These are phyloP conservation scores for Seiridium cupressi DNA, from an alignment of 2,329 filamentous ascomycete genomes.

Conservation along the genomic window DNA sequence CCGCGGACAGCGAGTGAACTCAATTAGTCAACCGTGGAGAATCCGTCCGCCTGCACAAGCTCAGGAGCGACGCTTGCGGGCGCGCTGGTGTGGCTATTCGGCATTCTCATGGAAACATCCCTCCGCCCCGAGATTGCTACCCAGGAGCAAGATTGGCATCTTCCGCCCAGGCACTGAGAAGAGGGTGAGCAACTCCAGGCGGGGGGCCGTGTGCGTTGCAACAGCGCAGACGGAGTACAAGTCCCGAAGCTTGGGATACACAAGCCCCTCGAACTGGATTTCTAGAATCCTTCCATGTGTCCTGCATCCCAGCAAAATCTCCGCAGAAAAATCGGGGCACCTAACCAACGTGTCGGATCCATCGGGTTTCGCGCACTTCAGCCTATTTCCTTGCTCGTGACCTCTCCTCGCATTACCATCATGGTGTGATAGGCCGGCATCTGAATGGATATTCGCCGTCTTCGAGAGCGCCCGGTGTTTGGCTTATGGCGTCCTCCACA, in stretches of 20 bases:
- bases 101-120: neutral
- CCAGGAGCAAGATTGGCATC: neutral
- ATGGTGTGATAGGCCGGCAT: neutral
- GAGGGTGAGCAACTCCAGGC: neutral
- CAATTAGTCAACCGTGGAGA: too few species aligned
- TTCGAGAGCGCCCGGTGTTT: neutral
- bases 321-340: slow-evolving; percentile 7
- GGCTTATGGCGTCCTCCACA: too few species aligned
- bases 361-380: neutral
- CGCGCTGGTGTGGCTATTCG: neutral
- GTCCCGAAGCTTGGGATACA: neutral
- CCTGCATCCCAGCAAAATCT: slow-evolving; percentile 4
- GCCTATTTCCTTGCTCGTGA: neutral
- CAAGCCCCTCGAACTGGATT: neutral
- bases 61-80: neutral
- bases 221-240: slow-evolving; percentile 6
- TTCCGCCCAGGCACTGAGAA: neutral
- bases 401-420: neutral
- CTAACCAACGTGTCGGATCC: slow-evolving; percentile 9
- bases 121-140: neutral
- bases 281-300: slow-evolving; percentile 9
- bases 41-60: neutral
- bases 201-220: slow-evolving; percentile 4
- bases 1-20: too few species aligned
- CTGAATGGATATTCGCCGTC: neutral